phyloP scores from a whole-genome alignment of 257 asterid genomes.

The Fraxinus quadrangulata region DNA sequence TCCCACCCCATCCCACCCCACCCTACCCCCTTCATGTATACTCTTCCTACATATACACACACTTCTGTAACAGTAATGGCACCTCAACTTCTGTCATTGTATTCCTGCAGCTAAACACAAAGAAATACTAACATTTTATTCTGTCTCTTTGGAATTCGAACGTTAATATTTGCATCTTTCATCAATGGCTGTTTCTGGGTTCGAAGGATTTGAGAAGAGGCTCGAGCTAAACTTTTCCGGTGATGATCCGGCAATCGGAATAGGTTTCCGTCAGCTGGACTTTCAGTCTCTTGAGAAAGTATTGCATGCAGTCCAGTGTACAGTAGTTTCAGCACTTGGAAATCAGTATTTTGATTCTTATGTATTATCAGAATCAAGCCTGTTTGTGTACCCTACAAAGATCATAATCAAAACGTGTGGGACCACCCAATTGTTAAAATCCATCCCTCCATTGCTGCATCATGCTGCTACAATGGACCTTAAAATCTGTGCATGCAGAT shows the following conservation, averaged over 20 bases:
- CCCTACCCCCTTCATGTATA: neutral
- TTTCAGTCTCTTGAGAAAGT: constrained; percentile 62
- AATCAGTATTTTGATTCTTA: constrained; percentile 77
- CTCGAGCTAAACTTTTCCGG: constrained; percentile 51
- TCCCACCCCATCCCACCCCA: too few species aligned
- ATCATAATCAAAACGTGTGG: constrained; percentile 97
- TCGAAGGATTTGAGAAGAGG: constrained; percentile 58
- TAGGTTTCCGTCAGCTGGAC: constrained; percentile 68
- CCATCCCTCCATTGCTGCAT: constrained; percentile 61
- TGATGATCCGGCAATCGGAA: constrained; percentile 37
- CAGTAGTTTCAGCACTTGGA: constrained; percentile 85
- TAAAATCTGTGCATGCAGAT: constrained; percentile 65
- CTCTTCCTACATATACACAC: constrained; percentile 36
- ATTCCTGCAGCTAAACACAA: neutral
- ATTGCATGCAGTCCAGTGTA: constrained; percentile 85
- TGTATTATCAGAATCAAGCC: constrained; percentile 80
- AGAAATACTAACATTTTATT: neutral
- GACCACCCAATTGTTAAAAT: constrained; percentile 80
- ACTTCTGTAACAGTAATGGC: constrained; percentile 37
- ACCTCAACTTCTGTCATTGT: constrained; percentile 25
- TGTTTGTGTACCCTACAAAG: constrained; percentile 82
- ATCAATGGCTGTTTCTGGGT: constrained; percentile 52
- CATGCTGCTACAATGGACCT: constrained; percentile 60
- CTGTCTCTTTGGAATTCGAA: neutral
- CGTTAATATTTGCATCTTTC: neutral